Evolutionary conservation across 257 asterid genomes (phyloP).

Genomic region (Galeopsis tetrahit): DNA sequence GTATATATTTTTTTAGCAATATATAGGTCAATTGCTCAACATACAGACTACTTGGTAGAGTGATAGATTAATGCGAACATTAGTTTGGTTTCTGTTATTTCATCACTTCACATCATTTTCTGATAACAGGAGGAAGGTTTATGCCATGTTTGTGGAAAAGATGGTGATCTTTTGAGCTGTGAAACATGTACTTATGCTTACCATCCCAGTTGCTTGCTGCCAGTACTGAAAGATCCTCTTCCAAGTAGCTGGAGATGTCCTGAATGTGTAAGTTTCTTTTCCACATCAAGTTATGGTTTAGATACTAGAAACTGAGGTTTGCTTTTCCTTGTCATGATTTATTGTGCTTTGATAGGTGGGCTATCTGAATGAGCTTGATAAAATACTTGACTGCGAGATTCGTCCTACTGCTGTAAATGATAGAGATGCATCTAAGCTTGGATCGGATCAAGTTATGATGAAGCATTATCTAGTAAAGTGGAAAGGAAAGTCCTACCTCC

Average conservation of each 20-base stretch:
- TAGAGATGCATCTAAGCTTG: constrained; percentile 65
- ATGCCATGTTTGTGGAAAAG: constrained; percentile 81
- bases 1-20: constrained; percentile 18
- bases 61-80: neutral
- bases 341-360: constrained; percentile 64
- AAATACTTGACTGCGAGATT: constrained; percentile 87
- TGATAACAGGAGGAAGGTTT: constrained; percentile 68
- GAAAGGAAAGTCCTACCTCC: constrained; percentile 93
- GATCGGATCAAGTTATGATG: constrained; percentile 75
- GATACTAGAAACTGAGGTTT: constrained; percentile 18
- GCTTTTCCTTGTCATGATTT: constrained; percentile 27
- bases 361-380: constrained; percentile 82
- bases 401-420: constrained; percentile 79
- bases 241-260: constrained; percentile 93
- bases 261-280: constrained; percentile 75
- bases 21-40: constrained; percentile 31
- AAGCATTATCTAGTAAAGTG: constrained; percentile 95
- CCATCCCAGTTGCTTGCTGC: constrained; percentile 86
- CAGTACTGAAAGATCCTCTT: constrained; percentile 60
- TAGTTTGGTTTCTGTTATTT: constrained; percentile 26
- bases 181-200: constrained; percentile 79
- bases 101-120: neutral
- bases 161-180: constrained; percentile 67
- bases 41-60: constrained; percentile 8
- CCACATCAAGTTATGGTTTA: constrained; percentile 26